These are phyloP conservation scores for Lipomyces yamanashiensis DNA, from an alignment of 805 yeast species.

Conservation along the genomic window DNA sequence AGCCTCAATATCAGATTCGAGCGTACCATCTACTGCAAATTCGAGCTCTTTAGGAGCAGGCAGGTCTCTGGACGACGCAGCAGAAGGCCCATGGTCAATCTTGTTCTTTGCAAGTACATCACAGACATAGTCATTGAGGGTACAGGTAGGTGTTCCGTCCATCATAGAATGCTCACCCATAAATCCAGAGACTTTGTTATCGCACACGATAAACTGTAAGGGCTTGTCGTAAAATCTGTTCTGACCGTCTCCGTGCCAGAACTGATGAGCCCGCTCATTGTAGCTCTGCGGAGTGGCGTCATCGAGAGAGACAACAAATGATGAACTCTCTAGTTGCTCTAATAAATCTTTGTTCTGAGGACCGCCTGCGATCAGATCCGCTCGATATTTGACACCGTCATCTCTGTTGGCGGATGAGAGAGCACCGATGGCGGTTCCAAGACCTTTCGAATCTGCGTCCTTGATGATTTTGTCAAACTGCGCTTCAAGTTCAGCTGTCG, in stretches of 20 bases:
- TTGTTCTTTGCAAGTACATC: conserved; percentile 59
- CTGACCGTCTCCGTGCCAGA: conserved; percentile 95
- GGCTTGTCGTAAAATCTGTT: conserved; percentile 95
- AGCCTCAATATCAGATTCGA: conserved; percentile 55
- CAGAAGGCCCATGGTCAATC: conserved; percentile 44
- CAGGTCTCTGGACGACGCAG: conserved; percentile 28
- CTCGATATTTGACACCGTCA: conserved; percentile 68
- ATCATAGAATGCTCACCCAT: conserved; percentile 95
- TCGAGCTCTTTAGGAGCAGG: conserved; percentile 46
- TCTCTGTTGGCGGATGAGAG: conserved; percentile 87
- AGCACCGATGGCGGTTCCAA: conserved; percentile 66
- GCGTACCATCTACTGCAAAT: conserved; percentile 61
- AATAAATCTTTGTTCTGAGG: conserved; percentile 67
- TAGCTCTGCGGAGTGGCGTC: conserved; percentile 70
- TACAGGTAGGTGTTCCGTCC: conserved; percentile 97
- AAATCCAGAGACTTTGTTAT: conserved; percentile 88
- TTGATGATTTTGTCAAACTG: conserved; percentile 63
- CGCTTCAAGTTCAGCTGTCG: conserved; percentile 50
- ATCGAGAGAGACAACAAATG: conserved; percentile 83
- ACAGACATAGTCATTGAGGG: conserved; percentile 77
- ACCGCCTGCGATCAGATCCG: conserved; percentile 57
- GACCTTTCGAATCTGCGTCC: conserved; percentile 50
- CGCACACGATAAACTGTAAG: conserved; percentile 76
- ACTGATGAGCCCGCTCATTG: conserved; percentile 79
- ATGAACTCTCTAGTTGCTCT: conserved; percentile 71